Percentiles rank a stretch among this genome's conserved stretches.
Evolutionary conservation across 1,284 basidiomycete genomes (phyloP).

Genomic region (Flammula alnicola): DNA sequence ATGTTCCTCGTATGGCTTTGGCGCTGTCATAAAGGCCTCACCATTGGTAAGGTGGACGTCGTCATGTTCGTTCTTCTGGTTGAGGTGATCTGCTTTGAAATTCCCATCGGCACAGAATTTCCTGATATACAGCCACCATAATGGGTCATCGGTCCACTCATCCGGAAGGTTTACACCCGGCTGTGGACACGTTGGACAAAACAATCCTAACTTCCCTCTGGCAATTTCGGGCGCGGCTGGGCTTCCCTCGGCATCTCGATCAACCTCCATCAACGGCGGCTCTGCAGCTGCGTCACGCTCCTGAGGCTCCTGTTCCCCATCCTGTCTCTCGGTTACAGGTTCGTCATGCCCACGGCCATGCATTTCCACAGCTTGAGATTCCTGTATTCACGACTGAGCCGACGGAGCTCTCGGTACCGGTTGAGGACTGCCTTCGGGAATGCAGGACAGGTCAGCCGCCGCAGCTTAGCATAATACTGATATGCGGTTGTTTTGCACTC

Average conservation of each 20-base stretch:
- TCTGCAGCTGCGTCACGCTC: too few species aligned
- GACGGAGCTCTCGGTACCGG: slow-evolving; percentile 14
- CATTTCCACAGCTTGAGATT: slow-evolving; percentile 15
- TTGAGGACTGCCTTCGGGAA: slow-evolving; percentile 10
- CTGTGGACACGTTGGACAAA: slow-evolving; percentile 24
- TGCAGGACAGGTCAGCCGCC: slow-evolving; percentile 8
- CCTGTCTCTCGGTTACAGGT: background rate
- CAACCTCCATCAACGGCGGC: background rate
- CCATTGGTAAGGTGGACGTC: slow-evolving; percentile 20
- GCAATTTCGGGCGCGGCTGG: background rate
- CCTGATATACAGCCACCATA: slow-evolving; percentile 8
- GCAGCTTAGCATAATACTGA: slow-evolving; percentile 21
- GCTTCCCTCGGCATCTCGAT: too few species aligned
- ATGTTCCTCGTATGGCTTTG: slow-evolving; percentile 7
- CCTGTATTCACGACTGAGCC: slow-evolving; percentile 13
- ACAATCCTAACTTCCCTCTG: slow-evolving; percentile 12
- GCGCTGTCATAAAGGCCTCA: slow-evolving; percentile 10
- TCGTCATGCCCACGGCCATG: slow-evolving; percentile 1
- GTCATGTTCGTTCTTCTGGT: slow-evolving; percentile 11
- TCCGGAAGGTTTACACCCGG: slow-evolving; percentile 22
- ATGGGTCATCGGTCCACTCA: slow-evolving; percentile 13
- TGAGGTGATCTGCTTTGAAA: slow-evolving; percentile 22
- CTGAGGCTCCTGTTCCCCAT: background rate
- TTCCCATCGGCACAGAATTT: slow-evolving; percentile 23
- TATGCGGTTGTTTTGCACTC: slow-evolving; percentile 20